Percentiles rank a stretch among this genome's conserved stretches.
These are phyloP conservation scores for Coniella lustricola DNA, from an alignment of 2,329 filamentous ascomycete species.

Conservation along the genomic window DNA sequence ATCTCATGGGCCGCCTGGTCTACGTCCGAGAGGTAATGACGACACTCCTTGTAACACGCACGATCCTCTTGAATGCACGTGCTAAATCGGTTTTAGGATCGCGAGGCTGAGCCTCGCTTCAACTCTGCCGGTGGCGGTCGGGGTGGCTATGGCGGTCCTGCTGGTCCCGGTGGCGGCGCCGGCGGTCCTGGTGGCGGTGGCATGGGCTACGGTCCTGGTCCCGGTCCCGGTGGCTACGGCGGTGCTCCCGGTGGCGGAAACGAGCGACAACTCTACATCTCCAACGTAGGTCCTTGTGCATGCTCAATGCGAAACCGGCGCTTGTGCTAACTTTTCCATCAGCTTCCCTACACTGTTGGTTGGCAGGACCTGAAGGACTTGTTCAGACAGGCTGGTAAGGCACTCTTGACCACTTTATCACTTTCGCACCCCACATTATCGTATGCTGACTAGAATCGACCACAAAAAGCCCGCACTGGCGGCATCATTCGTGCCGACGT, in stretches of 20 bases:
- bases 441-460: background rate
- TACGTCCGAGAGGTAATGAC: constrained; percentile 87
- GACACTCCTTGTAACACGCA: background rate
- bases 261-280: constrained; percentile 90
- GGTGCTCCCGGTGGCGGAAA: constrained; percentile 43
- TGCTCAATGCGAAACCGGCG: background rate
- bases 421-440: background rate
- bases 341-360: constrained; percentile 96
- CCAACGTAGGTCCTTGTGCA: constrained; percentile 71
- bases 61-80: background rate
- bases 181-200: constrained; percentile 30
- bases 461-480: constrained; percentile 49
- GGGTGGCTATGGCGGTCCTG: constrained; percentile 42
- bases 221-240: constrained; percentile 23
- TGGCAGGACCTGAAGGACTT: constrained; percentile 99
- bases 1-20: constrained; percentile 95
- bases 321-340: constrained; percentile 24
- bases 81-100: constrained; percentile 56
- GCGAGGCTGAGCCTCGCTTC: constrained; percentile 95
- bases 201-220: constrained; percentile 25
- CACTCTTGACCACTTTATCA: constrained; percentile 5
- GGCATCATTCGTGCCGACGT: constrained; percentile 92
- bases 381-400: constrained; percentile 94
- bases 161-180: constrained; percentile 46
- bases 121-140: constrained; percentile 58